phyloP scores from a whole-genome alignment of 495 filamentous ascomycete species.

The Chaetomium tenue region DNA sequence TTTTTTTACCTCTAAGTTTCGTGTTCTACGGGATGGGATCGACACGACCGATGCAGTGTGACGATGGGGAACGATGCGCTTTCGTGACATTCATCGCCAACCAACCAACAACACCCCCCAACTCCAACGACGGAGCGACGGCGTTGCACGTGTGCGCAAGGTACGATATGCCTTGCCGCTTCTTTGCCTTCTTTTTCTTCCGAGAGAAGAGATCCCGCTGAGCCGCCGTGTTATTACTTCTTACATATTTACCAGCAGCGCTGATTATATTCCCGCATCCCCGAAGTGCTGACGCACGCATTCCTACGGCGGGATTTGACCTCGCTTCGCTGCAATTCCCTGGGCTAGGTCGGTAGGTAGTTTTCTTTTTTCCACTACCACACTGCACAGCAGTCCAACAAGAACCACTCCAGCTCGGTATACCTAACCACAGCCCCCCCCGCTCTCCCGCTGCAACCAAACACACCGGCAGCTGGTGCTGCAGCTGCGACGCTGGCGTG shows the following conservation, averaged over 20 bases:
- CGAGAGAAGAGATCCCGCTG: not conserved
- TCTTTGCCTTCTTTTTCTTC: not conserved
- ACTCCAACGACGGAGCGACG: no score
- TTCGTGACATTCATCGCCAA: not conserved
- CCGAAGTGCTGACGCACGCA: constrained; percentile 3
- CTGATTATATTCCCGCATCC: not conserved
- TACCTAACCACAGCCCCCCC: no score
- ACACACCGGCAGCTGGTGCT: no score
- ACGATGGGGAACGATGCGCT: not conserved
- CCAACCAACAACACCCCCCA: not conserved
- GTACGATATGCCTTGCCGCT: no score
- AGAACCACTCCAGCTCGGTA: no score
- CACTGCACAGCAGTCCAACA: no score
- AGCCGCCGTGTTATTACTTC: constrained; percentile 3
- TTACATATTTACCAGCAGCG: not conserved
- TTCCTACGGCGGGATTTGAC: not conserved
- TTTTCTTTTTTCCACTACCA: no score
- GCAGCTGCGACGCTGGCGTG: not conserved
- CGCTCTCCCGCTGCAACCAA: no score
- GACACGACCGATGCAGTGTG: constrained; percentile 9
- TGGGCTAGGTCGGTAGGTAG: not conserved
- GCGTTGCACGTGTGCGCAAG: no score
- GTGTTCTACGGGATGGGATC: not conserved
- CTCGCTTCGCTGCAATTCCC: not conserved
- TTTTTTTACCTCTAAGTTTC: not conserved